A percentile compares a stretch with the other conserved stretches of the same genome.
These are phyloP conservation scores for Heterobasidion parviporum DNA, from an alignment of 1,284 basidiomycete species.

Conservation along the genomic window DNA sequence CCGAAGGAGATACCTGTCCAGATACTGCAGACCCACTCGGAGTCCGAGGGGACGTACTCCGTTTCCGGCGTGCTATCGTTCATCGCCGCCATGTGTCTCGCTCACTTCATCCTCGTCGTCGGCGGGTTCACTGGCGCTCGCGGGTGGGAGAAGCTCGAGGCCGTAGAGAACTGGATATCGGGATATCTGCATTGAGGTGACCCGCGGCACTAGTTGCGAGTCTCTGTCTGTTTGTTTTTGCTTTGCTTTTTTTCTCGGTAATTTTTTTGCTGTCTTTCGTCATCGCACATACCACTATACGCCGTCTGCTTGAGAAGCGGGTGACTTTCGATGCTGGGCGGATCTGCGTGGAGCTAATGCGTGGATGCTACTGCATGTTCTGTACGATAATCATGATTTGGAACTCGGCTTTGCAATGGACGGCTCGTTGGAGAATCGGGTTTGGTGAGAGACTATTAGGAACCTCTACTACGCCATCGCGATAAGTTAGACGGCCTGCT, in stretches of 20 bases:
- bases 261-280: not conserved
- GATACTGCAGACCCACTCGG: slow-evolving; percentile 1
- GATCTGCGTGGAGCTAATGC: not conserved
- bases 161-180: slow-evolving; percentile 32
- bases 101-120: slow-evolving; percentile 42
- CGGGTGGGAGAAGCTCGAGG: slow-evolving; percentile 38
- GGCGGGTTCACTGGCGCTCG: slow-evolving; percentile 37
- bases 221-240: not conserved
- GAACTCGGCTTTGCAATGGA: too few species aligned
- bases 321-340: not conserved
- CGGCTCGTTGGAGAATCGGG: too few species aligned
- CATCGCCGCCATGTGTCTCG: slow-evolving; percentile 40
- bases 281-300: not conserved
- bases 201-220: too few species aligned
- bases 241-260: not conserved
- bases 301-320: not conserved
- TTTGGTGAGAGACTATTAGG: too few species aligned
- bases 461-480: too few species aligned
- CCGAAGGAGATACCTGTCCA: slow-evolving; percentile 14
- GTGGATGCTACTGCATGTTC: not conserved
- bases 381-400: not conserved
- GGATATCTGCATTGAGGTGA: not conserved
- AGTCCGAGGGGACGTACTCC: slow-evolving; percentile 10
- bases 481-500: too few species aligned
- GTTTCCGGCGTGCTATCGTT: slow-evolving; percentile 32